phyloP scores from a whole-genome alignment of 352 stramenopile genomes.

The Paralagenidium karlingii region DNA sequence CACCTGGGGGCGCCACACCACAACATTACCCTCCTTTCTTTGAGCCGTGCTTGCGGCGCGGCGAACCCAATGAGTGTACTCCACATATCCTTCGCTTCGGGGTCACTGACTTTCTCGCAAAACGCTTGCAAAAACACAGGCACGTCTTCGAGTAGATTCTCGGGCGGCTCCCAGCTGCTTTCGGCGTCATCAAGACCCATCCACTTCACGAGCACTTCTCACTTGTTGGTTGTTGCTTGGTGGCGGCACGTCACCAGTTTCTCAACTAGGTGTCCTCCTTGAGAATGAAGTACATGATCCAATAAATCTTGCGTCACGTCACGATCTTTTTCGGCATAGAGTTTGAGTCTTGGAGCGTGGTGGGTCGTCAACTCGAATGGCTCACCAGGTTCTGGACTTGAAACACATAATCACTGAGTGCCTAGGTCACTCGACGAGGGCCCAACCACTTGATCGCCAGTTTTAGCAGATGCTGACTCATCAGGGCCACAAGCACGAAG shows the following conservation, averaged over 20 bases:
- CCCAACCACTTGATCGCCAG: constrained; percentile 5
- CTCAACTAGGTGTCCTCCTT: constrained; percentile 6
- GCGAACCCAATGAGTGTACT: no score
- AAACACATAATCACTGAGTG: constrained; percentile 1
- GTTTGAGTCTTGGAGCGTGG: neutral
- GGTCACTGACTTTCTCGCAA: no score
- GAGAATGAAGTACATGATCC: constrained; percentile 3
- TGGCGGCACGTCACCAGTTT: constrained; percentile 4
- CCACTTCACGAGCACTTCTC: constrained; percentile 11
- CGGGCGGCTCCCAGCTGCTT: constrained; percentile 7
- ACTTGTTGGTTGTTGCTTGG: constrained; percentile 2
- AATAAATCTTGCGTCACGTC: constrained; percentile 3
- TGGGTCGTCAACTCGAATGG: constrained; percentile 1
- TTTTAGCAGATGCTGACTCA: neutral
- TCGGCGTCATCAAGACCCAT: constrained; percentile 13
- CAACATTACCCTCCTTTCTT: no score
- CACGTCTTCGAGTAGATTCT: constrained; percentile 7
- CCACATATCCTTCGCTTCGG: no score
- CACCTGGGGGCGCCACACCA: no score
- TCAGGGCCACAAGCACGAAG: constrained; percentile 5
- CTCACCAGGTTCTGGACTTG: constrained; percentile 5
- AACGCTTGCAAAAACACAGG: no score
- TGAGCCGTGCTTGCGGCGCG: no score
- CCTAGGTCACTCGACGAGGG: neutral
- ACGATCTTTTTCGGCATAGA: constrained; percentile 4